phyloP scores from a whole-genome alignment of 108 stramenopile genomes.

The Fistulifera pelliculosa region DNA sequence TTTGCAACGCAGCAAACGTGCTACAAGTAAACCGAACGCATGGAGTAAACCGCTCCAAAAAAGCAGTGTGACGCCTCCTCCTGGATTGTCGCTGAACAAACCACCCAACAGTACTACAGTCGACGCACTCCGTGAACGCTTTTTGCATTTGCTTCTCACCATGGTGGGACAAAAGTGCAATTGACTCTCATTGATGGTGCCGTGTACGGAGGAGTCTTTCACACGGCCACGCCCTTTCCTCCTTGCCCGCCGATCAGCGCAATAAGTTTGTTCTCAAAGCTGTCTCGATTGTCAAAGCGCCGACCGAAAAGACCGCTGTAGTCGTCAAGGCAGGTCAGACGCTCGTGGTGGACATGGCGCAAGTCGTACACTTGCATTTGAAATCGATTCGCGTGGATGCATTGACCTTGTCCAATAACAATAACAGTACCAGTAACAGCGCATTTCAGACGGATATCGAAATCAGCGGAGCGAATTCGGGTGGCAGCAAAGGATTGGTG shows the following conservation, averaged over 20 bases:
- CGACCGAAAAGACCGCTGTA: not conserved
- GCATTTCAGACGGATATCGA: constrained; percentile 57
- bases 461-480: constrained; percentile 39
- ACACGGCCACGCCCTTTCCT: constrained; percentile 60
- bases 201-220: constrained; percentile 67
- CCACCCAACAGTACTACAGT: not conserved
- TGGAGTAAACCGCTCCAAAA: constrained; percentile 15
- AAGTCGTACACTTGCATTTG: constrained; percentile 44
- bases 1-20: not conserved
- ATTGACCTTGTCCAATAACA: constrained; percentile 6
- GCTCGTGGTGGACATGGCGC: constrained; percentile 34
- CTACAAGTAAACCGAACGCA: constrained; percentile 2
- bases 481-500: constrained; percentile 34
- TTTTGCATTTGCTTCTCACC: constrained; percentile 49
- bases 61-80: not conserved
- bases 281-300: constrained; percentile 14
- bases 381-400: constrained; percentile 45
- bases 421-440: constrained; percentile 4
- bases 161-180: constrained; percentile 59
- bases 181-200: constrained; percentile 41
- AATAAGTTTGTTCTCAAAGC: constrained; percentile 62
- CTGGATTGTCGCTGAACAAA: not conserved
- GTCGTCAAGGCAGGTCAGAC: constrained; percentile 46
- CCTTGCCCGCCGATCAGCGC: constrained; percentile 19
- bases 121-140: constrained; percentile 39